A percentile compares a stretch with the other conserved stretches of the same genome.
Conservation (phyloP, 129 eudicot genomes). For the Escallonia rubra region DNA sequence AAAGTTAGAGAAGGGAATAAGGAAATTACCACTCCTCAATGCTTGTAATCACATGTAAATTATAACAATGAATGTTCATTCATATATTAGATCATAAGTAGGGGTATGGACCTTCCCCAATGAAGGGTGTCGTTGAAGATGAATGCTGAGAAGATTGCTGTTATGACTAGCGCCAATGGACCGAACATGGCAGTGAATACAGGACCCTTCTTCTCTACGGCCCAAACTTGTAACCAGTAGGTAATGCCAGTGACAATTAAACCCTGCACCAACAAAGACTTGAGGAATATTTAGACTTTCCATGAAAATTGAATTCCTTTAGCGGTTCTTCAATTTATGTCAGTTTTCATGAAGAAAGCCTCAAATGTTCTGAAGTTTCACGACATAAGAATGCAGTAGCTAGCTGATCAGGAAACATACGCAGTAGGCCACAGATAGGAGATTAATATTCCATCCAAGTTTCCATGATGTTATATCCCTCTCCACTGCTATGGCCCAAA, state of each 20-base stretch:
- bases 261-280: slow-evolving; percentile 2
- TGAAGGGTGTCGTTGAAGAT: slow-evolving; percentile 7
- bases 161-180: slow-evolving; percentile 9
- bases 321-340: no score
- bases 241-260: slow-evolving; percentile 4
- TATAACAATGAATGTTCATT: no score
- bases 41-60: no score
- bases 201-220: slow-evolving; percentile 19
- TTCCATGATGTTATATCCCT: slow-evolving; percentile 5
- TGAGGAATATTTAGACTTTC: no score
- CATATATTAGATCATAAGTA: no score
- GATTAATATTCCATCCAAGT: slow-evolving; percentile 6
- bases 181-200: slow-evolving; percentile 10
- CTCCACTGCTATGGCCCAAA: slow-evolving; percentile 1
- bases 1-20: background rate
- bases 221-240: slow-evolving; percentile 12
- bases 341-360: background rate
- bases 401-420: background rate
- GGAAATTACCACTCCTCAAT: no score
- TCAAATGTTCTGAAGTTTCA: background rate
- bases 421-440: slow-evolving; percentile 1
- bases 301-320: no score
- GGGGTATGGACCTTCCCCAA: slow-evolving; percentile 13
- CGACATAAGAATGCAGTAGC: background rate
- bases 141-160: slow-evolving; percentile 11